phyloP scores from a whole-genome alignment of 2,329 filamentous ascomycete genomes.

The Xylariaceae sp. region DNA sequence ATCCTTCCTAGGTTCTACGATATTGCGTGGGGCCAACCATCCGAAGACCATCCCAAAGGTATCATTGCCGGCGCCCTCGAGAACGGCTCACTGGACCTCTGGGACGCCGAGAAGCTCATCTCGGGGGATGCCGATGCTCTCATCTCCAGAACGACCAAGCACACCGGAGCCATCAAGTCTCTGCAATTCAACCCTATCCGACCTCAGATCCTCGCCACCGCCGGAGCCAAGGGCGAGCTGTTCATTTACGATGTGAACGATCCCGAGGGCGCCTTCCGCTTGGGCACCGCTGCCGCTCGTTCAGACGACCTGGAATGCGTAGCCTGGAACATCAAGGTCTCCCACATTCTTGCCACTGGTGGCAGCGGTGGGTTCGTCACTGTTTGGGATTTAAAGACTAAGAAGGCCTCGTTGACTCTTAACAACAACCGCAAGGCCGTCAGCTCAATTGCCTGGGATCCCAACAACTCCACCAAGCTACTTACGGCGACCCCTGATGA shows the following conservation, averaged over 20 bases:
- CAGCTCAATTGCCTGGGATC: slow-evolving; percentile 96
- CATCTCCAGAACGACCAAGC: slow-evolving; percentile 82
- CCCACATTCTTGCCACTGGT: slow-evolving; percentile 92
- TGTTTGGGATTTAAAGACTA: slow-evolving; percentile 97
- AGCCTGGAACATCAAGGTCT: slow-evolving; percentile 97
- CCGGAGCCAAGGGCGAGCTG: slow-evolving; percentile 90
- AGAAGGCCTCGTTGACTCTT: slow-evolving; percentile 92
- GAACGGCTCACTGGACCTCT: slow-evolving; percentile 88
- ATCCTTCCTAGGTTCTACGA: slow-evolving; percentile 75
- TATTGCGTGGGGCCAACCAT: slow-evolving; percentile 86
- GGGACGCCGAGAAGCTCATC: slow-evolving; percentile 74
- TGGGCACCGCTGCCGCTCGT: slow-evolving; percentile 83
- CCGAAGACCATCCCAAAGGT: slow-evolving; percentile 72
- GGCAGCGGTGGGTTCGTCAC: slow-evolving; percentile 93
- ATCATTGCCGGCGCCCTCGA: slow-evolving; percentile 95
- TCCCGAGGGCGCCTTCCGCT: slow-evolving; percentile 77
- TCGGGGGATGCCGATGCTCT: slow-evolving; percentile 64
- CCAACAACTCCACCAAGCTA: slow-evolving; percentile 89
- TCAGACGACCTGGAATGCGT: slow-evolving; percentile 94
- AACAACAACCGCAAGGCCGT: slow-evolving; percentile 95
- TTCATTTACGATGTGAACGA: slow-evolving; percentile 96
- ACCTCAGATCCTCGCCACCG: slow-evolving; percentile 86
- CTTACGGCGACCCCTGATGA: slow-evolving; percentile 90
- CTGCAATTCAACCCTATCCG: slow-evolving; percentile 95
- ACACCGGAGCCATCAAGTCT: slow-evolving; percentile 87